Evolutionary conservation across 2,329 filamentous ascomycete genomes (phyloP), one percentile per base, ranked within the genome.

Genomic region (Hypoxylon sp.): DNA sequence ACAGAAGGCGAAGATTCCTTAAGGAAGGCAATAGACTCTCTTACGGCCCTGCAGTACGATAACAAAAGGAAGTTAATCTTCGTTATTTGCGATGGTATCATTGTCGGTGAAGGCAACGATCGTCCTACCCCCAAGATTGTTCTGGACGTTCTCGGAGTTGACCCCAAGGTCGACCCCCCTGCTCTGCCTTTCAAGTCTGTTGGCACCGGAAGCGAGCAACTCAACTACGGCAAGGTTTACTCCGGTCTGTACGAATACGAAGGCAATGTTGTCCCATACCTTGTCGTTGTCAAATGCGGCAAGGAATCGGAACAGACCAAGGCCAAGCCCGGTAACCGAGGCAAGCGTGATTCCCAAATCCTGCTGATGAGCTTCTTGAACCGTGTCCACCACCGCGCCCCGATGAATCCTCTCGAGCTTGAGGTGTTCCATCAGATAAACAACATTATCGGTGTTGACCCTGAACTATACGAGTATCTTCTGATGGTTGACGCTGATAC

Each of bases 381-480:
- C 80, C 92, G 94, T 63, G 95, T 99, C 47, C 95, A 99, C 76
- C 92, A 98, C 78, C 91, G 94, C 66, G 84, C 91, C 1, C 90
- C 94, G 0, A 99, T 99, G 95, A 95, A 90, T 67, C 95, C 95
- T 15, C 88, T 99, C 11, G 95, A 99, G 77, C 82, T 99, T 47
- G 95, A 99, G 78, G 97, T 98, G 85, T 98, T 97, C 83, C 95
- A 99, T 75, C 95, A 99, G 77, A 93, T 99, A 82, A 97, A 97
- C 85, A 99, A 99, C 76, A 92, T 99, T 71, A 99, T 99, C 67
- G 95, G 95, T 72, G 95, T 99, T 15, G 94, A 99, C 72, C 95
- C 95, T 2, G 94, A 97, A 76, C 85, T 99, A 15, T 99, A 99
- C 76, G 95, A 99, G 77, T 99, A 97, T 73, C 84, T 98, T 56